Evolutionary conservation across 345 rosid genomes (phyloP).

Genomic region (Lenwebbia sp.): DNA sequence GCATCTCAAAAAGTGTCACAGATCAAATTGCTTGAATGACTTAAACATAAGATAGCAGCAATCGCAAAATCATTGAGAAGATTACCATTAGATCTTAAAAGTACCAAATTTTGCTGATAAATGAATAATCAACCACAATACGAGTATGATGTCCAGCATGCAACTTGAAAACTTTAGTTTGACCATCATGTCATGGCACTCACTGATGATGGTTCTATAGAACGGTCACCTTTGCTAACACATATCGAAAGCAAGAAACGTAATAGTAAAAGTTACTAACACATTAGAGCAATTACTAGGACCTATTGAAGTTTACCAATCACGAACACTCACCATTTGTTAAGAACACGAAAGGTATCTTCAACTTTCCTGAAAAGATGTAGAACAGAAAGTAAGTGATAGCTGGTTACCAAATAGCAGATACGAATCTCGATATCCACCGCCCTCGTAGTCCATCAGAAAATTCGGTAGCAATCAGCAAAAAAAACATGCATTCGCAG

Average conservation of each 20-base stretch:
- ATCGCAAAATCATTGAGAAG: neutral
- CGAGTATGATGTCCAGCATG: neutral
- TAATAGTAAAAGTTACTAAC: neutral
- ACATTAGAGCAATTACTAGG: neutral
- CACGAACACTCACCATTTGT: conserved; percentile 39
- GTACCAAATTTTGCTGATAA: neutral
- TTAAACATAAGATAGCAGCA: neutral
- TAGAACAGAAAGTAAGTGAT: neutral
- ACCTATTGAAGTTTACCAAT: neutral
- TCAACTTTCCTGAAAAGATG: conserved; percentile 41
- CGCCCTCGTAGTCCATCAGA: neutral
- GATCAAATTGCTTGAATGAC: neutral
- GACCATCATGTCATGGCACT: neutral
- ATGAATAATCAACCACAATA: neutral
- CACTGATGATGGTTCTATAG: neutral
- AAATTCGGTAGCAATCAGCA: neutral
- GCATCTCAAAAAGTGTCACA: neutral
- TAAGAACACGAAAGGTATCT: conserved; percentile 68
- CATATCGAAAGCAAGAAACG: neutral
- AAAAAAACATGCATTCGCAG: neutral
- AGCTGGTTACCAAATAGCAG: neutral
- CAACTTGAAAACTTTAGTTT: neutral
- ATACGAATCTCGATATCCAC: neutral
- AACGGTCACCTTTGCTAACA: neutral
- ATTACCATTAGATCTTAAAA: neutral